phyloP scores from a whole-genome alignment of 306 rosid species.

The Rosa chinensis region DNA sequence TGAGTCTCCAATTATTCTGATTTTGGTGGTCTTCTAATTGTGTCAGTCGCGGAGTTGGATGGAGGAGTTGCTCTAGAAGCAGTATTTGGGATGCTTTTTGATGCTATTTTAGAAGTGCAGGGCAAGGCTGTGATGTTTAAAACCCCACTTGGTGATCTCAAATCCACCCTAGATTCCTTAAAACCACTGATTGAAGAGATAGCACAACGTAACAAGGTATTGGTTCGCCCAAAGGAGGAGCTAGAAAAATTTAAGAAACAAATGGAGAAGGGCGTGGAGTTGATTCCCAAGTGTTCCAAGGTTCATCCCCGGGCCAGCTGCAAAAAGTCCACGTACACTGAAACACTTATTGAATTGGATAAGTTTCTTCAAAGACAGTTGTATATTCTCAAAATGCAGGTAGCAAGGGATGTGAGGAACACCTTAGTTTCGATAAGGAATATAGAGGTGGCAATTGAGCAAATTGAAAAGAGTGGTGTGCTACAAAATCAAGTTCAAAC shows the following conservation, averaged over 20 bases:
- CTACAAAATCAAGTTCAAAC: not conserved
- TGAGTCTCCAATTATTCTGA: not conserved
- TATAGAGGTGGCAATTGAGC: not conserved
- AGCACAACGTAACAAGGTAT: not conserved
- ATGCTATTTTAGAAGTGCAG: not conserved
- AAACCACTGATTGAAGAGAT: not conserved
- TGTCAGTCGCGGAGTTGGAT: not conserved
- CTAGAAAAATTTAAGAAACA: not conserved
- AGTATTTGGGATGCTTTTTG: not conserved
- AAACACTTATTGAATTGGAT: not conserved
- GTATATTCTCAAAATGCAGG: not conserved
- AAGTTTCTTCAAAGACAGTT: not conserved
- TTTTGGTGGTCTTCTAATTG: not conserved
- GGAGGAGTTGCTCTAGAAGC: constrained; percentile 1
- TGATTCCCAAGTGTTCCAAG: not conserved
- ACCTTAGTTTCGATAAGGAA: not conserved
- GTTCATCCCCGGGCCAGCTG: not conserved
- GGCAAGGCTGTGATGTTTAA: not conserved
- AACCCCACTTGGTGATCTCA: not conserved
- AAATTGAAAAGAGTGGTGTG: constrained; percentile 3
- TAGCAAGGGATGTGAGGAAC: not conserved
- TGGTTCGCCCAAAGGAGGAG: not conserved
- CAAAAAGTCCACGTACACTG: not conserved
- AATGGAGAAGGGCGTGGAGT: not conserved
- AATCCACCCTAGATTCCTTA: not conserved